Evolutionary conservation across 2,329 filamentous ascomycete genomes (phyloP).

Genomic region (Coniella lustricola): DNA sequence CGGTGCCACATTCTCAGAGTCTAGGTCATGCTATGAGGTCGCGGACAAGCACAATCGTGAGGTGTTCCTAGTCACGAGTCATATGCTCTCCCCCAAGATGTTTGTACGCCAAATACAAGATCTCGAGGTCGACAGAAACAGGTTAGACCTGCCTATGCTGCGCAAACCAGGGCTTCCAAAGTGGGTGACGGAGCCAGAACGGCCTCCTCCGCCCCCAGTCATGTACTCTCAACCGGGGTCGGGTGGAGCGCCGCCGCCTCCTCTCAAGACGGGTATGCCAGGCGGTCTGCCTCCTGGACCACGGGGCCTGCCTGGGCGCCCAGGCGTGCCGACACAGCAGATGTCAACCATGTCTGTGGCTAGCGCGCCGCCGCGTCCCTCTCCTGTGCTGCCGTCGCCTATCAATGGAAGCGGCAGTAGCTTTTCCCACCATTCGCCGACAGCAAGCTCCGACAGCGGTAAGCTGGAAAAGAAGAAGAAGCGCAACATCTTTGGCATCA

Average conservation of each 20-base stretch:
- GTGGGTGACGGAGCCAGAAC: slow-evolving; percentile 73
- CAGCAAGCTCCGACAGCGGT: slow-evolving; percentile 17
- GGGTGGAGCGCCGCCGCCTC: slow-evolving; percentile 23
- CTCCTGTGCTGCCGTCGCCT: slow-evolving; percentile 22
- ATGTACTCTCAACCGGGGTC: slow-evolving; percentile 8
- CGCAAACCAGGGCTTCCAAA: slow-evolving; percentile 76
- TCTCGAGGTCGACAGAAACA: slow-evolving; percentile 65
- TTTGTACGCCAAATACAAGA: slow-evolving; percentile 81
- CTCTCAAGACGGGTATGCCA: slow-evolving; percentile 21
- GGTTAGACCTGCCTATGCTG: slow-evolving; percentile 69
- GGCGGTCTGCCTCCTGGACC: slow-evolving; percentile 21
- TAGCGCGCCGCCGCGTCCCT: slow-evolving; percentile 20
- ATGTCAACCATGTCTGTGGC: slow-evolving; percentile 50
- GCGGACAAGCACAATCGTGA: slow-evolving; percentile 67
- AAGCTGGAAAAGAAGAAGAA: slow-evolving; percentile 59
- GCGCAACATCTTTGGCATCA: slow-evolving; percentile 50
- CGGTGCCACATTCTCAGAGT: slow-evolving; percentile 88
- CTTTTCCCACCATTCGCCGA: slow-evolving; percentile 20
- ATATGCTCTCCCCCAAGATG: slow-evolving; percentile 82
- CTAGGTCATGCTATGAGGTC: slow-evolving; percentile 81
- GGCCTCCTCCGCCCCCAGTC: slow-evolving; percentile 45
- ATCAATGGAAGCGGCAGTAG: slow-evolving; percentile 19
- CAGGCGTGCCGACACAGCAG: slow-evolving; percentile 43
- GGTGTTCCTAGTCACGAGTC: slow-evolving; percentile 80
- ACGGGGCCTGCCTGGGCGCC: slow-evolving; percentile 27